Evolutionary conservation across 192 early-diverging fungal genomes (phyloP), one percentile per base, ranked within the genome.

Genomic region (Entomortierella chlamydospora): DNA sequence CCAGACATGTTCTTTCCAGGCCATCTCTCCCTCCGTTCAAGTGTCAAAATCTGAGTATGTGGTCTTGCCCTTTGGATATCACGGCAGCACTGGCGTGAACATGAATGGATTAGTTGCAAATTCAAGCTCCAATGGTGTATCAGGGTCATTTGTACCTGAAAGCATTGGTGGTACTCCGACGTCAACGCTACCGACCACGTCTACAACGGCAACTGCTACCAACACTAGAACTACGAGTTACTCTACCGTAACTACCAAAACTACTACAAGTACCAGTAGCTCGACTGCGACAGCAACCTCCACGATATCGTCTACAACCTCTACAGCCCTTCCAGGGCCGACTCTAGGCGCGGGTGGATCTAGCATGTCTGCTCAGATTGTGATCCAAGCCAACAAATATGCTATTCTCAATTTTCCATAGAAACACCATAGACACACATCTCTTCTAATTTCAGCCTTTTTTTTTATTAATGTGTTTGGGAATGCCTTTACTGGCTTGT

Each of bases 311-410:
- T 18, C 31, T 13, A 43, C 29, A 18, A 17, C 39, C 22, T 42
- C 37, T 7, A 41, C 39, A 51, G 3, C 57, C 31, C 29, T 28
- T 43, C 39, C 52, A 1, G 72, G 51, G 6, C 60, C 65, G 2
- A 29, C 33, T 3, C 31, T 68, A 10, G 73, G 64, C 10, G 65
- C 73, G 17, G 73, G 73, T 0, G 66, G 66, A 22, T 68, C 64
- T 0, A 18, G 15, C 18, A 11, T 52, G 8, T 45, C 73, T 9
- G 73, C 66, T 9, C 73, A 63, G 6, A 17, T 77, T 43, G 56
- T 52, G 18, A 61, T 77, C 26, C 73, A 77, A 58, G 73, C 73
- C 66, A 77, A 77, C 60, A 58, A 57, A 57, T 50, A 58, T 17
- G 66, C 66, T 30, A 23, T 33, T 10, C 22, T 77, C 43, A 77